Base-by-base conservation (phyloP, 306 rosid genomes). In the Astragalus glycyphyllos region DNA sequence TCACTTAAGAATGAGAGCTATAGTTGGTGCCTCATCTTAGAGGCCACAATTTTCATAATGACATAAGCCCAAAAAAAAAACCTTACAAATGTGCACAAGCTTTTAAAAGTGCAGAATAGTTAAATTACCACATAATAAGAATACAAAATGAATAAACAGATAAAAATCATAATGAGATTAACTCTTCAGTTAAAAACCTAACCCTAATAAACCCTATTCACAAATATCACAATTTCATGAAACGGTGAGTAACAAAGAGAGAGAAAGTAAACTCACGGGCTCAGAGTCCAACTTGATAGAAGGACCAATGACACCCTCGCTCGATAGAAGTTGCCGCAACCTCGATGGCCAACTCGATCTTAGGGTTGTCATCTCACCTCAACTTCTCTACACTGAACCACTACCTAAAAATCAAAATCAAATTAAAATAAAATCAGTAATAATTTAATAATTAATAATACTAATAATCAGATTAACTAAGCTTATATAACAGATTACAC, bases 321-420 rank as follows among this genome's bases (percentile, higher is more conserved):
- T 87, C 4, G 96, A 87, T 16, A 95, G 82, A 68, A 95, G 90
- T 67, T 91, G 96, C 66, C 99, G 91, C 77, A 95, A 80, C 96
- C 99, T 81, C 69, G 97, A 91, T 17, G 99, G 97, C 91, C 90
- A 89, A 84, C 87, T 91, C 71, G 99, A 89, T 86, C 96, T 81
- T 65, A 82, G 82, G 74, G 97, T 77, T 72, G 91, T 70, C 99
- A 95, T 95, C 85, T 79, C 87, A 83, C 90, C 90, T 68, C 93
- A 81, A 78, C 80, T 87, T 82, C 89, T 74, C 82, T 71, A 84
- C 85, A 79, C 83, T 53, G 76, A 84, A 84, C 90, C 77, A 83
- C 88, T 83, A 73, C 79, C 81, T 74, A 11, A 47, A 12, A 57
- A 45, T 58, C 51, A 4, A 0, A 42, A 31, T 7, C 2, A 35